These are phyloP conservation scores for Miscanthus lutarioriparius DNA, from an alignment of 176 grass and related monocot genomes.

Conservation along the genomic window DNA sequence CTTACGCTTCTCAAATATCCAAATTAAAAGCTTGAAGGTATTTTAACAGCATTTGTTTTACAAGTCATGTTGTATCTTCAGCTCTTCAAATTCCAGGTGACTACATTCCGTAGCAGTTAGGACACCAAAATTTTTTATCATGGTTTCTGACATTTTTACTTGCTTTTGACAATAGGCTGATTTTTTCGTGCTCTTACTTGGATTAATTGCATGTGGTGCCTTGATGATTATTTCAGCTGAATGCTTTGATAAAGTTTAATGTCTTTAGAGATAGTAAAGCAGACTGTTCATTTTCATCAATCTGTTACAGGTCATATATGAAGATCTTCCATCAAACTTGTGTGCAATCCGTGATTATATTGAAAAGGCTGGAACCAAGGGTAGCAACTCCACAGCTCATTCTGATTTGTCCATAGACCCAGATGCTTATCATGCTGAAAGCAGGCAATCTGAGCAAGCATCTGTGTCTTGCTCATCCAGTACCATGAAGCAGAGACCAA, in stretches of 20 bases:
- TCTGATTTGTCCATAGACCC: background rate
- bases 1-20: background rate
- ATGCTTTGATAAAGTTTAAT: background rate
- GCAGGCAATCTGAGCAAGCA: conserved; percentile 40
- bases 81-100: background rate
- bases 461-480: conserved; percentile 38
- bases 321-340: conserved; percentile 97
- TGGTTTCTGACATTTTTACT: conserved; percentile 8
- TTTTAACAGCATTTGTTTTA: background rate
- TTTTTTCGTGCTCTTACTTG: background rate
- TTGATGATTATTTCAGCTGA: conserved; percentile 14
- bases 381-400: conserved; percentile 24
- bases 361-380: conserved; percentile 55
- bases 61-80: background rate
- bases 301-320: conserved; percentile 83
- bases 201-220: conserved; percentile 1
- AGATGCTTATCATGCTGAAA: conserved; percentile 33
- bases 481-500: conserved; percentile 56
- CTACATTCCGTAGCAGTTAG: background rate
- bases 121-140: background rate
- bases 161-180: background rate
- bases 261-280: background rate
- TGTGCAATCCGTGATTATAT: conserved; percentile 94
- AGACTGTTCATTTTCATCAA: background rate
- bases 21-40: background rate